Evolutionary conservation across 257 asterid species (phyloP).

Genomic region (Ajuga chamaepitys): DNA sequence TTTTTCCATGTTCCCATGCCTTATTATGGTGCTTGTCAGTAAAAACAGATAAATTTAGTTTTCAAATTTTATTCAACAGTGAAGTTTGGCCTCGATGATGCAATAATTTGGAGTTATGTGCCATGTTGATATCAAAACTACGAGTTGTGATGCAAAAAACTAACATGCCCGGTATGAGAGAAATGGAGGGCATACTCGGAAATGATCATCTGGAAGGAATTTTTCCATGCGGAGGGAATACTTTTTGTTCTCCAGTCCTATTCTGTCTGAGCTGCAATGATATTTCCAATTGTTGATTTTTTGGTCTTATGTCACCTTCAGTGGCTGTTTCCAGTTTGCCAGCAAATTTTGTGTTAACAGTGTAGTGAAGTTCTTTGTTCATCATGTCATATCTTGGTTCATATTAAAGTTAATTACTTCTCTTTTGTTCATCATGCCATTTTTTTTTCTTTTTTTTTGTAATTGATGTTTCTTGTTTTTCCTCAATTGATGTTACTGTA

Average conservation of each 20-base stretch:
- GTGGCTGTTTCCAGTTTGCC: not conserved
- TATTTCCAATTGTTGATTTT: not conserved
- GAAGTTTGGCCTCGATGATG: constrained; percentile 4
- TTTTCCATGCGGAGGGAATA: not conserved
- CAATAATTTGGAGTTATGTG: constrained; percentile 1
- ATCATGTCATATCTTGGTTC: not conserved
- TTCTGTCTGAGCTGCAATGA: not conserved
- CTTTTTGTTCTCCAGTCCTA: not conserved
- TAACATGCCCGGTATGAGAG: not conserved
- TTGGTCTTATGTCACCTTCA: not conserved
- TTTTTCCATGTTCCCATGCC: not conserved
- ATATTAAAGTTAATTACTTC: not conserved
- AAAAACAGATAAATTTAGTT: not conserved
- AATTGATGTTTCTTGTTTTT: too few relatives aligned
- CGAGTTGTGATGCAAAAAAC: not conserved
- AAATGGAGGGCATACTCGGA: too few relatives aligned
- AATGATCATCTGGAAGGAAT: not conserved
- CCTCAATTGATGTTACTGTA: too few relatives aligned
- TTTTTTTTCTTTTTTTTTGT: too few relatives aligned
- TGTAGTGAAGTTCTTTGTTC: not conserved
- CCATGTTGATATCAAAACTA: not conserved
- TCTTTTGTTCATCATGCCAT: too few relatives aligned
- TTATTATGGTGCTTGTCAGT: not conserved
- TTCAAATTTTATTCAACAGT: not conserved
- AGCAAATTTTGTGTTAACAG: not conserved